Conservation (phyloP, 2,329 filamentous ascomycete genomes). For the Fusarium sp. region DNA sequence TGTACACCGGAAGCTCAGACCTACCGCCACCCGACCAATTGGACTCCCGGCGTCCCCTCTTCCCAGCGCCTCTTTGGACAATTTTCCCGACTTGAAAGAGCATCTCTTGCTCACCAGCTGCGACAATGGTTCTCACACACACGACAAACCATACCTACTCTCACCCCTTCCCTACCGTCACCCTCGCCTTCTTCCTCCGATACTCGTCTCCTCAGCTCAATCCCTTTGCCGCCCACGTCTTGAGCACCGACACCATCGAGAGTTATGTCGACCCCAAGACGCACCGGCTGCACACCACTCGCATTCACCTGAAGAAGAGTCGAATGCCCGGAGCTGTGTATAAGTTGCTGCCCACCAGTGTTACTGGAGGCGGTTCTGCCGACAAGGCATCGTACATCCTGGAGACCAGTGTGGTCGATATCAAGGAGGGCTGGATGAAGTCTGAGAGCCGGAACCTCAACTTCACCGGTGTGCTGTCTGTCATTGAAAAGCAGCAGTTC, state of each 20-base stretch:
- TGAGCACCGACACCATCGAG: slow-evolving; percentile 85
- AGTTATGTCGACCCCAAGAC: slow-evolving; percentile 79
- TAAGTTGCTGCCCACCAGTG: slow-evolving; percentile 78
- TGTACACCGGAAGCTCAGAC: slow-evolving; percentile 1
- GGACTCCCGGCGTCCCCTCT: slow-evolving; percentile 18
- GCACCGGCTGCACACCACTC: slow-evolving; percentile 80
- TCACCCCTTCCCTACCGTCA: slow-evolving; percentile 86
- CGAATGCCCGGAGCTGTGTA: slow-evolving; percentile 80
- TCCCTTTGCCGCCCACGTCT: slow-evolving; percentile 83
- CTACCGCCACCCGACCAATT: slow-evolving; percentile 25
- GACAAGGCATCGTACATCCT: slow-evolving; percentile 84
- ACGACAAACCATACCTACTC: slow-evolving; percentile 79
- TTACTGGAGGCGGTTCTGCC: slow-evolving; percentile 72
- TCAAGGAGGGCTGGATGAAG: slow-evolving; percentile 84
- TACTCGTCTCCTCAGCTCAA: slow-evolving; percentile 80
- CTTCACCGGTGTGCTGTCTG: slow-evolving; percentile 82
- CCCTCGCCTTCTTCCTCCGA: slow-evolving; percentile 88
- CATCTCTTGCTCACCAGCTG: slow-evolving; percentile 28
- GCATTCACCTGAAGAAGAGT: slow-evolving; percentile 85
- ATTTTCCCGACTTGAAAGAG: slow-evolving; percentile 23
- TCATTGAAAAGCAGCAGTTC: slow-evolving; percentile 82
- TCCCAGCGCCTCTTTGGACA: not conserved
- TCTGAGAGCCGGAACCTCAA: slow-evolving; percentile 86
- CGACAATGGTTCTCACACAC: slow-evolving; percentile 72
- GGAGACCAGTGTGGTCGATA: slow-evolving; percentile 82